Percentiles rank a stretch among this genome's conserved stretches.
These are phyloP conservation scores for Apiotrichum gracile DNA, from an alignment of 1,284 basidiomycete species.

Conservation along the genomic window DNA sequence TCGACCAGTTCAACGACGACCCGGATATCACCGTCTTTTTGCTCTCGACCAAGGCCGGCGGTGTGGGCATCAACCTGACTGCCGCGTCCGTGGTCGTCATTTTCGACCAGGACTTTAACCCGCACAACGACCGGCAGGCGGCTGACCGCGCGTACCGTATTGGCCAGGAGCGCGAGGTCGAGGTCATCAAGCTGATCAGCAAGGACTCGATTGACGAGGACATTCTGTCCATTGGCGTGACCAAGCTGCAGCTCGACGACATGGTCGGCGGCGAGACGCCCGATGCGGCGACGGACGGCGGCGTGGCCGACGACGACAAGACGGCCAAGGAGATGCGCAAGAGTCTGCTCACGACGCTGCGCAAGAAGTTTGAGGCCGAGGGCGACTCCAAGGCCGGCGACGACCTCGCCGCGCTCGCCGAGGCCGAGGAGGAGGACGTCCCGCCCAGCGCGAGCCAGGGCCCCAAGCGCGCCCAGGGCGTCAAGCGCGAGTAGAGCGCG, in stretches of 20 bases:
- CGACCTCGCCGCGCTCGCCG: background rate
- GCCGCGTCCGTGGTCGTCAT: conserved; percentile 90
- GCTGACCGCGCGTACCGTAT: conserved; percentile 98
- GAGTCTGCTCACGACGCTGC: conserved; percentile 69
- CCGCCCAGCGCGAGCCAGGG: conserved; percentile 6
- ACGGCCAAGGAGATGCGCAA: conserved; percentile 62
- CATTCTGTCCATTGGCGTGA: conserved; percentile 81
- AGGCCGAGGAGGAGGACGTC: conserved; percentile 5
- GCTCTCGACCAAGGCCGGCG: conserved; percentile 87
- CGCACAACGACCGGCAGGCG: conserved; percentile 80
- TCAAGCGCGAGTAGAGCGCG: background rate
- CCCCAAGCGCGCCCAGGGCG: background rate
- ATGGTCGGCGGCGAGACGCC: conserved; percentile 66
- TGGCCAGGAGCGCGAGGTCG: conserved; percentile 45
- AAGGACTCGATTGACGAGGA: conserved; percentile 93
- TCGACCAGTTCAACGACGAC: conserved; percentile 96
- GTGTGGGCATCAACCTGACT: conserved; percentile 72
- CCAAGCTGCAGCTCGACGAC: conserved; percentile 84
- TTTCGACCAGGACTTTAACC: conserved; percentile 98
- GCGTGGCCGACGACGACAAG: conserved; percentile 61
- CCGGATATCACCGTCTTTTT: conserved; percentile 85
- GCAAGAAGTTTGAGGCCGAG: conserved; percentile 60
- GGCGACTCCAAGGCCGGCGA: conserved; percentile 23
- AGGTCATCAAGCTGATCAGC: conserved; percentile 83
- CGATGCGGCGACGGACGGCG: conserved; percentile 36